Conservation (phyloP, 768 basidiomycete species). For the Dioszegia crocea region DNA sequence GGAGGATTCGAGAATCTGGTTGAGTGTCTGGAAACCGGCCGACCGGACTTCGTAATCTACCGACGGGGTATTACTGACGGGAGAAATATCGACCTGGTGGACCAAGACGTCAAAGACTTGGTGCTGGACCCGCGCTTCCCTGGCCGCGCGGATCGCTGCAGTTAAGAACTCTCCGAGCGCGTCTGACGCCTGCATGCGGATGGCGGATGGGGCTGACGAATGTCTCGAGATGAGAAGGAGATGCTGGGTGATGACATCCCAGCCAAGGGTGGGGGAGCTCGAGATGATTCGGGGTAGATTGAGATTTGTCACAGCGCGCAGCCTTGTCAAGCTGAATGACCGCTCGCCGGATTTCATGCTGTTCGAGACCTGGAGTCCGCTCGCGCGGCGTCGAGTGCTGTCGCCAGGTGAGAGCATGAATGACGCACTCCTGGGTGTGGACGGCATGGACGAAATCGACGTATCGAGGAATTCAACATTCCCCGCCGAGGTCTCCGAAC, state of each 20-base stretch:
- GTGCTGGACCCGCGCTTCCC: slow-evolving; percentile 60
- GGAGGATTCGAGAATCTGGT: slow-evolving; percentile 82
- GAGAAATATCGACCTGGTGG: slow-evolving; percentile 61
- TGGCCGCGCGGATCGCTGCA: slow-evolving; percentile 53
- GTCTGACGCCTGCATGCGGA: slow-evolving; percentile 83
- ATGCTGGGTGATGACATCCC: slow-evolving; percentile 75
- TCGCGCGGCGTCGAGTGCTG: slow-evolving; percentile 61
- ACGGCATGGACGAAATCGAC: slow-evolving; percentile 13
- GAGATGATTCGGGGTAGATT: slow-evolving; percentile 86
- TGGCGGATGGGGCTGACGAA: slow-evolving; percentile 62
- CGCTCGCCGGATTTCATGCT: slow-evolving; percentile 76
- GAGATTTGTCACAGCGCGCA: slow-evolving; percentile 71
- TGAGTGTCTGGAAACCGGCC: slow-evolving; percentile 83
- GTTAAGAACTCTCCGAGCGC: slow-evolving; percentile 79
- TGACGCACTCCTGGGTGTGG: slow-evolving; percentile 12
- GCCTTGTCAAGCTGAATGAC: slow-evolving; percentile 77
- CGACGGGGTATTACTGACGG: slow-evolving; percentile 53
- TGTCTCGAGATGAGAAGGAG: slow-evolving; percentile 72
- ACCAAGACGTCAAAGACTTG: slow-evolving; percentile 81
- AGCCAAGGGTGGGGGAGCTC: slow-evolving; percentile 74
- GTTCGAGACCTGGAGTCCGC: slow-evolving; percentile 79
- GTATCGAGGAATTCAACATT: neutral
- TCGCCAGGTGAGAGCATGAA: slow-evolving; percentile 20
- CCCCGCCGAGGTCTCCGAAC: slow-evolving; percentile 58
- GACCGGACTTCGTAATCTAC: slow-evolving; percentile 70